phyloP scores from a whole-genome alignment of 345 rosid species.

The Boechera divaricarpa region DNA sequence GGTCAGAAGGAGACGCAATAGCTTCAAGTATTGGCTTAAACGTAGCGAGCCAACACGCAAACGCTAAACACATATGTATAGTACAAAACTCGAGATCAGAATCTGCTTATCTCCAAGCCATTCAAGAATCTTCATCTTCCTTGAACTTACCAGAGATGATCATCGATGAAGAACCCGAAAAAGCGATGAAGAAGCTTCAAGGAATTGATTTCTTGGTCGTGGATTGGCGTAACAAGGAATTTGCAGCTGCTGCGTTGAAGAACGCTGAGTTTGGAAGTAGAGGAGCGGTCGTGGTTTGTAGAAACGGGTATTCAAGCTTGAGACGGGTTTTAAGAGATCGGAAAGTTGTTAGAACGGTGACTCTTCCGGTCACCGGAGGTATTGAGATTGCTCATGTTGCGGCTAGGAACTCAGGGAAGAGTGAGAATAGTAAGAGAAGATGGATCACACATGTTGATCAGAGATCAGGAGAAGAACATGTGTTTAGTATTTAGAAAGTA shows the following conservation, averaged over 20 bases:
- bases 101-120: conserved; percentile 54
- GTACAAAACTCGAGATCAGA: conserved; percentile 70
- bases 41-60: conserved; percentile 69
- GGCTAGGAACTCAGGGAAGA: conserved; percentile 44
- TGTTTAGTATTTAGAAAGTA: conserved; percentile 49
- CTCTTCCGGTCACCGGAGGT: conserved; percentile 86
- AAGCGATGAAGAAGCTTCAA: conserved; percentile 51
- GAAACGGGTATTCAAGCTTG: conserved; percentile 75
- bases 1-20: conserved; percentile 68
- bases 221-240: conserved; percentile 62
- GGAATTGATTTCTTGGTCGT: conserved; percentile 87
- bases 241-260: conserved; percentile 54
- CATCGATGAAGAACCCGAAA: conserved; percentile 61
- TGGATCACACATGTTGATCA: conserved; percentile 89
- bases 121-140: conserved; percentile 43
- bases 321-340: conserved; percentile 54
- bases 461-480: conserved; percentile 80
- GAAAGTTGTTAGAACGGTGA: conserved; percentile 72
- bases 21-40: conserved; percentile 81
- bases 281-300: conserved; percentile 85
- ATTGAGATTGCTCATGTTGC: conserved; percentile 88
- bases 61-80: conserved; percentile 77
- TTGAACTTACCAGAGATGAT: conserved; percentile 49
- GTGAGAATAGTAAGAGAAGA: conserved; percentile 46
- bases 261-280: conserved; percentile 62